These are phyloP conservation scores for Boletus patriciae DNA, from an alignment of 768 basidiomycete genomes.

Conservation along the genomic window DNA sequence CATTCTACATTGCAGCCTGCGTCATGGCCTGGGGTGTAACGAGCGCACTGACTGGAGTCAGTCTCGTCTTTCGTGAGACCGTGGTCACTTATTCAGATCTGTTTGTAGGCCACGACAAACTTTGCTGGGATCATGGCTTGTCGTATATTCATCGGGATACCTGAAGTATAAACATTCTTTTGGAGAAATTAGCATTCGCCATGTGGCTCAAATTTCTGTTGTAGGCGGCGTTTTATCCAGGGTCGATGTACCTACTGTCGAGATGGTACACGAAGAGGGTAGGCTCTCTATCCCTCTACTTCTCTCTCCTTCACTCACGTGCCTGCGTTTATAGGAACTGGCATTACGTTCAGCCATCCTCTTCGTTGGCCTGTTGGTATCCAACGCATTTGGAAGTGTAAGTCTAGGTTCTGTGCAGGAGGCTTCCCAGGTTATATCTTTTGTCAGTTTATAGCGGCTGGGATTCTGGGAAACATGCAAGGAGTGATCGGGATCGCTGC, in stretches of 20 bases:
- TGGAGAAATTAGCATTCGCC: too few species aligned
- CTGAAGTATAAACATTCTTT: constrained; percentile 42
- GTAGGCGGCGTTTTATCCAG: constrained; percentile 65
- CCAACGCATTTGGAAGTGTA: constrained; percentile 68
- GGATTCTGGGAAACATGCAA: constrained; percentile 68
- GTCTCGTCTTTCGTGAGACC: neutral
- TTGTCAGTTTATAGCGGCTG: constrained; percentile 68
- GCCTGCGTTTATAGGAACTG: constrained; percentile 45
- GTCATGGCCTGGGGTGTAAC: constrained; percentile 64
- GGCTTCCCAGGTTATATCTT: neutral
- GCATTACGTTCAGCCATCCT: constrained; percentile 62
- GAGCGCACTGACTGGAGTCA: constrained; percentile 60
- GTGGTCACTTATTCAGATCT: neutral
- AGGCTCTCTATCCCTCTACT: neutral
- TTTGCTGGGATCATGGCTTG: constrained; percentile 56
- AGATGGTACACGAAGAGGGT: constrained; percentile 54
- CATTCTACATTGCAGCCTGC: constrained; percentile 58
- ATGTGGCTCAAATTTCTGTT: neutral
- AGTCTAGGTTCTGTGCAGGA: constrained; percentile 18
- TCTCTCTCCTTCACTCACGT: neutral
- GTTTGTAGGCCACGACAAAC: constrained; percentile 48
- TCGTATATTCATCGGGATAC: constrained; percentile 62
- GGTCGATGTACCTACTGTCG: constrained; percentile 46
- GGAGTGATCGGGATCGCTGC: constrained; percentile 64
- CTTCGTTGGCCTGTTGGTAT: constrained; percentile 58